Percentiles rank a stretch among this genome's conserved stretches.
phyloP scores from a whole-genome alignment of 2,329 filamentous ascomycete genomes.

The Fusarium marasasianum region DNA sequence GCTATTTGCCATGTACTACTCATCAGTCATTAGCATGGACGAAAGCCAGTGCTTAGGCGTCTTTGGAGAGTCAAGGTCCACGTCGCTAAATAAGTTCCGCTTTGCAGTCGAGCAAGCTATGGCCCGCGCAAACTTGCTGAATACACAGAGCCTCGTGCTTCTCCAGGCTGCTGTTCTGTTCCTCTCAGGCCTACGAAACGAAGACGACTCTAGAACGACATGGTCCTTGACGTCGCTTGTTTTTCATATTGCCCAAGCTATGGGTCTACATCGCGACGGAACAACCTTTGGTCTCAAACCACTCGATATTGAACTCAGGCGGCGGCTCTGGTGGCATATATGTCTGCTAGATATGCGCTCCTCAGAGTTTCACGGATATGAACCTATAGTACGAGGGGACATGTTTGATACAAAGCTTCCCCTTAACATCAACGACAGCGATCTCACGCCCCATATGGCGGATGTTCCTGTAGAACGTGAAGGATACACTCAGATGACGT shows the following conservation, averaged over 20 bases:
- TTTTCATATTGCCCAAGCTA: background rate
- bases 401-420: constrained; percentile 3
- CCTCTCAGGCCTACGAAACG: background rate
- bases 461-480: background rate
- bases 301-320: background rate
- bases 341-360: background rate
- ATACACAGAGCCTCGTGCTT: background rate
- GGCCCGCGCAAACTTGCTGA: background rate
- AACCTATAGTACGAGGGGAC: background rate
- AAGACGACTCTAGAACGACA: background rate
- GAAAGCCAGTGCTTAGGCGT: background rate
- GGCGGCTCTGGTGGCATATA: background rate
- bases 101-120: background rate
- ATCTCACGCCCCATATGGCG: background rate
- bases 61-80: background rate
- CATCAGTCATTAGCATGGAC: background rate
- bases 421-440: background rate
- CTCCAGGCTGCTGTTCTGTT: background rate
- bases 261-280: background rate
- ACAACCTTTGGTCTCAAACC: background rate
- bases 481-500: background rate
- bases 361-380: background rate
- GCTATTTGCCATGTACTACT: background rate
- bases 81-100: background rate
- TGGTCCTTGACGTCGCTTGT: background rate